A percentile compares a stretch with the other conserved stretches of the same genome.
phyloP scores from a whole-genome alignment of 2,329 filamentous ascomycete genomes.

The Fusarium keratoplasticum region DNA sequence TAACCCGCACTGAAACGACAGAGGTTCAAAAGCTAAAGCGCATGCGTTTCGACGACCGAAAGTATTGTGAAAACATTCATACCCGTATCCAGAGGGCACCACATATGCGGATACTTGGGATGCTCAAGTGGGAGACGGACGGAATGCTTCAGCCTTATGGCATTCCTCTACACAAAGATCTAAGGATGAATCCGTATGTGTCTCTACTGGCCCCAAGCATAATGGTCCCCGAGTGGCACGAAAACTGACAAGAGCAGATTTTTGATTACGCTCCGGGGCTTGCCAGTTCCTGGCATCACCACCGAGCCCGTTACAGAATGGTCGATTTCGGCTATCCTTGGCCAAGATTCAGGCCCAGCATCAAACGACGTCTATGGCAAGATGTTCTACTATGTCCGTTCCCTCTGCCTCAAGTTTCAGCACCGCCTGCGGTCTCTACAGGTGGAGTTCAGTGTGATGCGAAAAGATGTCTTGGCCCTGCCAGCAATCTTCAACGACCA shows the following conservation, averaged over 20 bases:
- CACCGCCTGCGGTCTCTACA: background rate
- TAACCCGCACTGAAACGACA: background rate
- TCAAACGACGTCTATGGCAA: constrained; percentile 45
- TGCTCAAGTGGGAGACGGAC: constrained; percentile 36
- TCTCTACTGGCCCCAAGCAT: background rate
- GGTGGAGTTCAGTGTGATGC: constrained; percentile 10
- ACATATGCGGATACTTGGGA: constrained; percentile 16
- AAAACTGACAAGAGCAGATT: constrained; percentile 20
- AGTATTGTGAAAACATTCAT: constrained; percentile 5
- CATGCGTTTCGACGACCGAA: constrained; percentile 9
- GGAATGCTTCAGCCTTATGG: constrained; percentile 41
- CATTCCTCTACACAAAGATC: constrained; percentile 28
- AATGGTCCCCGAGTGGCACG: too few species aligned
- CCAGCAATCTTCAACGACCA: background rate
- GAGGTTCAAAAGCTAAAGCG: background rate
- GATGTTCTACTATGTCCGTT: constrained; percentile 44
- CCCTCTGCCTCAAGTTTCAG: constrained; percentile 38
- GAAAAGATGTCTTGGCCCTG: background rate
- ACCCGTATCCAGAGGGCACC: constrained; percentile 30
- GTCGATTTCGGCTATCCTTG: constrained; percentile 41
- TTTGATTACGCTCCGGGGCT: constrained; percentile 12
- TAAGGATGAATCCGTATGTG: constrained; percentile 39
- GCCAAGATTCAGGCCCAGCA: constrained; percentile 23
- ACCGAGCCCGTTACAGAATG: constrained; percentile 45
- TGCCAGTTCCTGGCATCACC: constrained; percentile 1